Evolutionary conservation across 2,329 filamentous ascomycete species (phyloP).

Genomic region (Trematosphaeria pertusa): DNA sequence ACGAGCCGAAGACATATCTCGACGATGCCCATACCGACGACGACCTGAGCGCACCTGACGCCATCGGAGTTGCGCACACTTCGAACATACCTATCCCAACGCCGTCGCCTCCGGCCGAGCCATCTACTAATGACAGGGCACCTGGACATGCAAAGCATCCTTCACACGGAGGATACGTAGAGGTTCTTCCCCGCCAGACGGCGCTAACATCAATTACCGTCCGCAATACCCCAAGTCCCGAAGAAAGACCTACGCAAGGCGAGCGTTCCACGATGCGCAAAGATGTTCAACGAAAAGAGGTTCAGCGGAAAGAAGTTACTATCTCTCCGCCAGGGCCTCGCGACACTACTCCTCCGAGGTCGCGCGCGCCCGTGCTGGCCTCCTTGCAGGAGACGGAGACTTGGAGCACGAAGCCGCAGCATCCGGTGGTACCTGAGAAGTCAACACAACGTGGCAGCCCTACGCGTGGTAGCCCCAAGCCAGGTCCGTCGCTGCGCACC

Average conservation of each 20-base stretch:
- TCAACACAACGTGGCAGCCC: conserved; percentile 11
- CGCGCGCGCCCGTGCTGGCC: conserved; percentile 33
- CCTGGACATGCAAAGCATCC: conserved; percentile 14
- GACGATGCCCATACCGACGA: conserved; percentile 37
- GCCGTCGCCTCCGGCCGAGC: conserved; percentile 33
- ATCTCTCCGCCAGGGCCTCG: conserved; percentile 26
- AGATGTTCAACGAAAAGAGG: conserved; percentile 24
- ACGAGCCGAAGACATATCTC: conserved; percentile 35
- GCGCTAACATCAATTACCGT: conserved; percentile 27
- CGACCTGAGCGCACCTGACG: conserved; percentile 29
- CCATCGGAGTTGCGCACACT: conserved; percentile 53
- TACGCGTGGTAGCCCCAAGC: conserved; percentile 18
- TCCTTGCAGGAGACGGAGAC: conserved; percentile 40
- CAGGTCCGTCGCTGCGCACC: conserved; percentile 21
- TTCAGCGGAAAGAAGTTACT: conserved; percentile 11
- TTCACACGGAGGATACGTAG: conserved; percentile 34
- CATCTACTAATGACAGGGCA: conserved; percentile 18
- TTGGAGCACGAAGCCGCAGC: conserved; percentile 14
- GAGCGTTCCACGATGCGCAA: conserved; percentile 30
- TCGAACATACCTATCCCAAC: conserved; percentile 48
- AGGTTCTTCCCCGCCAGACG: conserved; percentile 35
- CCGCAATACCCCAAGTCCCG: conserved; percentile 38
- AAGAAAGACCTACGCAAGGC: conserved; percentile 22
- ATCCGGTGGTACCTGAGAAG: conserved; percentile 9
- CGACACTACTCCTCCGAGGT: conserved; percentile 27